Evolutionary conservation across 352 stramenopile species (phyloP).

Genomic region (Aphanomyces cochlioides): DNA sequence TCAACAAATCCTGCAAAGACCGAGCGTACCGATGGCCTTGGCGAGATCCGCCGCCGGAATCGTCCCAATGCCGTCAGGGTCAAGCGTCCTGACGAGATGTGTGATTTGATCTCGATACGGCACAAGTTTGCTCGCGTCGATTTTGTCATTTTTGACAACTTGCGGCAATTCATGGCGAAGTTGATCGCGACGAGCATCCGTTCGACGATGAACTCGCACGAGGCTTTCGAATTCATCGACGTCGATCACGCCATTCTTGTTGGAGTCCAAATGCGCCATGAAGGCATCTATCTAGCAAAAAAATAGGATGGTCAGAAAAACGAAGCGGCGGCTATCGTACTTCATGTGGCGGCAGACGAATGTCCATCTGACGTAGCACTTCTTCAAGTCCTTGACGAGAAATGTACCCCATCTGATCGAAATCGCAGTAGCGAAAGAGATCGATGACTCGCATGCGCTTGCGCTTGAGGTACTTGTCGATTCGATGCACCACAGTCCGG

Average conservation of each 20-base stretch:
- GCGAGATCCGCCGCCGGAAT: neutral
- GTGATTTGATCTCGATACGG: constrained; percentile 3
- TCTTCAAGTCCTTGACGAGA: constrained; percentile 78
- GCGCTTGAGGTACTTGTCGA: constrained; percentile 80
- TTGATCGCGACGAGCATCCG: constrained; percentile 68
- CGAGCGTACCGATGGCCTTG: neutral
- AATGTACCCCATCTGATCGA: constrained; percentile 73
- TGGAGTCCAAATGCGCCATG: constrained; percentile 75
- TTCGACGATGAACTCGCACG: constrained; percentile 61
- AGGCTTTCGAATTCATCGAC: constrained; percentile 84
- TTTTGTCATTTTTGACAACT: neutral
- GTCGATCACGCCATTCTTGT: constrained; percentile 79
- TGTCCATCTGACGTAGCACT: constrained; percentile 80
- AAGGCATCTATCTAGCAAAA: constrained; percentile 42
- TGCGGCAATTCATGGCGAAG: constrained; percentile 35
- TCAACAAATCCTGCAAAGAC: no score
- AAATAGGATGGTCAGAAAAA: neutral
- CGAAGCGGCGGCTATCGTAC: constrained; percentile 14
- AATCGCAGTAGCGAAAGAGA: constrained; percentile 81
- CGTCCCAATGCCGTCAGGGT: neutral
- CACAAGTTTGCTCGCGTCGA: neutral
- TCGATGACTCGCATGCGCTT: constrained; percentile 82
- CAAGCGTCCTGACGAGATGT: neutral
- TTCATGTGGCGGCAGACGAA: constrained; percentile 64
- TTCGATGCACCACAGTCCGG: constrained; percentile 69